Percentiles rank a stretch among this genome's conserved stretches.
phyloP scores from a whole-genome alignment of 2,329 filamentous ascomycete species.

The Ophiocordyceps sinensis region DNA sequence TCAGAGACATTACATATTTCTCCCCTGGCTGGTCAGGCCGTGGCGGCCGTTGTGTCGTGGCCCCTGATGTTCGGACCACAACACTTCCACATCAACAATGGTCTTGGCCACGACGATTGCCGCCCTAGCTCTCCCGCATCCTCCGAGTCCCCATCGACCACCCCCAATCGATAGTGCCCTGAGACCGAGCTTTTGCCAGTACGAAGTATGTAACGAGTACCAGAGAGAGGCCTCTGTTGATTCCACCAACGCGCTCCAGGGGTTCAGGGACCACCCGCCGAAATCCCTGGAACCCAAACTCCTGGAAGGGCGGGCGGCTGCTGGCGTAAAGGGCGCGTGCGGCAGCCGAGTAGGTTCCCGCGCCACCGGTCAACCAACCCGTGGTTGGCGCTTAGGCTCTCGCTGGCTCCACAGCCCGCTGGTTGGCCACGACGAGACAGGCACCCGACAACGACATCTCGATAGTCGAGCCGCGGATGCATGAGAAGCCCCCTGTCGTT shows the following conservation, averaged over 20 bases:
- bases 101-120: neutral
- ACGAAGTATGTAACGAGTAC: too few species aligned
- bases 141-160: neutral
- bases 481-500: neutral
- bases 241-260: conserved; percentile 3
- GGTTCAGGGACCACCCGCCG: conserved; percentile 2
- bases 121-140: neutral
- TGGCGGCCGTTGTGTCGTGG: neutral
- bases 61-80: neutral
- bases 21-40: neutral
- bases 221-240: neutral
- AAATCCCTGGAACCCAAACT: neutral
- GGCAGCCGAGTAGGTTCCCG: neutral
- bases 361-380: neutral
- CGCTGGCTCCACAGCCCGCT: neutral
- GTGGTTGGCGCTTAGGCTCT: neutral
- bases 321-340: neutral
- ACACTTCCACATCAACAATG: conserved; percentile 1
- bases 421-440: neutral
- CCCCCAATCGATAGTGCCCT: neutral
- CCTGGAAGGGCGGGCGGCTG: conserved; percentile 1
- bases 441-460: neutral
- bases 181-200: neutral
- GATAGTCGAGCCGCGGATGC: neutral
- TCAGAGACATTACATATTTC: conserved; percentile 6